Evolutionary conservation across 768 basidiomycete species (phyloP).

Genomic region (Rubroboletus pulcherrimus): DNA sequence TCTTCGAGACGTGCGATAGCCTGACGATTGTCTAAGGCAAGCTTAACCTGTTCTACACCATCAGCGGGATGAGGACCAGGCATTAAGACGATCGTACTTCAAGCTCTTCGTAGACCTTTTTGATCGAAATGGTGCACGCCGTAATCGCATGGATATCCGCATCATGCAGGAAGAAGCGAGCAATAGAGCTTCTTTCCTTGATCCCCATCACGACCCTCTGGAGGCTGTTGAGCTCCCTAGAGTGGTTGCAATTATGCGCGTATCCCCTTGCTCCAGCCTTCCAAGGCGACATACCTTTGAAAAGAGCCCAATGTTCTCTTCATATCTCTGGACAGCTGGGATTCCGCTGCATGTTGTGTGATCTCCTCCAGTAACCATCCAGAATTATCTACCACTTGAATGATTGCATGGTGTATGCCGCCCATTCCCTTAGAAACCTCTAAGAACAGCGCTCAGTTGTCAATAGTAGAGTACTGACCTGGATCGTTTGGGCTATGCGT

Average conservation of each 20-base stretch:
- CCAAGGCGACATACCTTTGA: neutral
- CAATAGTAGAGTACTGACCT: neutral
- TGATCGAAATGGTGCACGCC: slow-evolving; percentile 11
- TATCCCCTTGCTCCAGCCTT: too few relatives aligned
- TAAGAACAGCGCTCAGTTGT: neutral
- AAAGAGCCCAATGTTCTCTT: slow-evolving; percentile 2
- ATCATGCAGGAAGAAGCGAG: slow-evolving; percentile 9
- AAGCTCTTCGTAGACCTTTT: neutral
- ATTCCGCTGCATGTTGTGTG: neutral
- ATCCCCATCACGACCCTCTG: slow-evolving; percentile 6
- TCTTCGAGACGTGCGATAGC: slow-evolving; percentile 10
- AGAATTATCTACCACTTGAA: slow-evolving; percentile 11
- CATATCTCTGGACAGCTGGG: neutral
- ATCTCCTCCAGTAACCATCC: slow-evolving; percentile 15
- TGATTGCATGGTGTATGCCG: slow-evolving; percentile 12
- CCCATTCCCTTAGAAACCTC: slow-evolving; percentile 1
- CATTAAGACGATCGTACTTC: neutral
- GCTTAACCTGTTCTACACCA: slow-evolving; percentile 1
- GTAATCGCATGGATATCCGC: slow-evolving; percentile 7
- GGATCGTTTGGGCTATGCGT: slow-evolving; percentile 1
- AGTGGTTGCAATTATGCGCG: neutral
- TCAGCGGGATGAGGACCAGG: neutral
- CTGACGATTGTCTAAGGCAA: slow-evolving; percentile 8
- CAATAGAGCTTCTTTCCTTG: neutral
- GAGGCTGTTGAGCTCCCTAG: slow-evolving; percentile 8